phyloP scores from a whole-genome alignment of 2,329 filamentous ascomycete genomes.

The Hortaea sp. region DNA sequence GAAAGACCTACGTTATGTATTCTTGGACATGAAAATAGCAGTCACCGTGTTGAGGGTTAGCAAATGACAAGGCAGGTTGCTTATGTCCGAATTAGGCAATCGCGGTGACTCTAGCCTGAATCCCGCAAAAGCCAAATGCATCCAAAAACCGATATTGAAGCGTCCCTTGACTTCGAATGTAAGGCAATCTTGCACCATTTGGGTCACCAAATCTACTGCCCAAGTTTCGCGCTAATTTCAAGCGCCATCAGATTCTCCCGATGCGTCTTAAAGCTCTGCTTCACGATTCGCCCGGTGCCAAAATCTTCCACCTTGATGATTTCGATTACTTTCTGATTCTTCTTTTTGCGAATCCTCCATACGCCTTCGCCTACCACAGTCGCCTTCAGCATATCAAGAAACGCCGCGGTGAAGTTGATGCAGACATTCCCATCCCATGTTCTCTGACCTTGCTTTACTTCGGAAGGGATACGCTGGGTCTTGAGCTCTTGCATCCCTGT shows the following conservation, averaged over 20 bases:
- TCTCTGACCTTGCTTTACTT: constrained; percentile 56
- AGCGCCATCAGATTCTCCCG: constrained; percentile 23
- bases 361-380: constrained; percentile 58
- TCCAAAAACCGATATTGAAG: too few species aligned
- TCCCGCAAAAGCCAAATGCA: too few species aligned
- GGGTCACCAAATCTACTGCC: neutral
- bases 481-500: constrained; percentile 65
- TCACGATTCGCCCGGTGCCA: constrained; percentile 67
- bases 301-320: constrained; percentile 63
- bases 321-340: constrained; percentile 56
- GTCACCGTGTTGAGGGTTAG: too few species aligned
- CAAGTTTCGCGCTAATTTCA: constrained; percentile 5
- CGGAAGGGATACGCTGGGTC: constrained; percentile 67
- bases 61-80: too few species aligned
- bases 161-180: too few species aligned
- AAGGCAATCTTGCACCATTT: too few species aligned
- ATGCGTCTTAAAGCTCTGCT: constrained; percentile 69
- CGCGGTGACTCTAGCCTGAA: too few species aligned
- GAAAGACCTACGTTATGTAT: too few species aligned
- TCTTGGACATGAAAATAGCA: too few species aligned
- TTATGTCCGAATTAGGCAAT: too few species aligned
- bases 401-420: constrained; percentile 75
- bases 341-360: constrained; percentile 64
- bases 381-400: constrained; percentile 47
- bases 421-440: constrained; percentile 89